phyloP scores from a whole-genome alignment of 1,284 basidiomycete species.

The Trichosporon sp. region DNA sequence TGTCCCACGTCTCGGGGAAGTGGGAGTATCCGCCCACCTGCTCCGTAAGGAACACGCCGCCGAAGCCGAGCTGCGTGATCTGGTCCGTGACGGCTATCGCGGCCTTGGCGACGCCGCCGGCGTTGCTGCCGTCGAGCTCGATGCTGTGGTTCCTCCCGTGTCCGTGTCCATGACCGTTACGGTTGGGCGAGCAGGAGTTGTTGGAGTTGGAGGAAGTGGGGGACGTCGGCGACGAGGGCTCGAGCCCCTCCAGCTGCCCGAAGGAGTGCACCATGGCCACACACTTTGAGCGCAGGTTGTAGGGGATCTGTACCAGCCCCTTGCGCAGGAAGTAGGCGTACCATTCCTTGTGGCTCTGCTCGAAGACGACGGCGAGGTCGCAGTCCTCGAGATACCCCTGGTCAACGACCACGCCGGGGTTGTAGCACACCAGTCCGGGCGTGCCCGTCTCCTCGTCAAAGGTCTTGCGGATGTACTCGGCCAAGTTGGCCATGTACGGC shows the following conservation, averaged over 20 bases:
- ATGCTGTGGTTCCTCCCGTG: neutral
- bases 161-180: neutral
- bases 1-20: constrained; percentile 20
- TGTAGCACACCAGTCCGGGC: constrained; percentile 20
- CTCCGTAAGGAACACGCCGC: constrained; percentile 22
- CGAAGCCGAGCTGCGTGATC: constrained; percentile 20
- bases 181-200: neutral
- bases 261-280: constrained; percentile 26
- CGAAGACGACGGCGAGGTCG: constrained; percentile 24
- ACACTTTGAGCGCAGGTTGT: constrained; percentile 13
- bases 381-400: constrained; percentile 21
- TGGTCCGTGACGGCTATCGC: constrained; percentile 1
- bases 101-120: constrained; percentile 3
- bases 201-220: no score
- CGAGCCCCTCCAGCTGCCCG: constrained; percentile 4
- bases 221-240: neutral
- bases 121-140: neutral
- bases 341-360: constrained; percentile 21
- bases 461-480: constrained; percentile 15
- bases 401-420: constrained; percentile 24
- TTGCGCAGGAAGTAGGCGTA: constrained; percentile 18
- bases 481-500: constrained; percentile 10
- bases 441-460: neutral
- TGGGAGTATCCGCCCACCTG: constrained; percentile 23
- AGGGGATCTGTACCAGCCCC: constrained; percentile 20